Percentiles rank a stretch among this genome's conserved stretches.
Evolutionary conservation across 179 eudicot species (phyloP).

Genomic region (Amaranthus tricolor): DNA sequence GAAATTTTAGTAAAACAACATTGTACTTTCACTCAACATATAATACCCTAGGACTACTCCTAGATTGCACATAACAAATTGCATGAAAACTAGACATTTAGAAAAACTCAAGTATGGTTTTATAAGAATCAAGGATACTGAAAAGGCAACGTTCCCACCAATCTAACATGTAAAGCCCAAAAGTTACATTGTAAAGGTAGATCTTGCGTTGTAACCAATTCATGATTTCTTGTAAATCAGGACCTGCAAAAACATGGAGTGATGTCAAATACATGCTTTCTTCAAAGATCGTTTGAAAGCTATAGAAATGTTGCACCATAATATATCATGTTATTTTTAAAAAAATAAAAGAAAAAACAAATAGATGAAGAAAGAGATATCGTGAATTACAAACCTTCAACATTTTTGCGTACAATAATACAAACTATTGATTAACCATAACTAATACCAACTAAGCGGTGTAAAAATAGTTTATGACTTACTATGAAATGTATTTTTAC

Average conservation of each 20-base stretch:
- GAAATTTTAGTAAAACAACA: neutral
- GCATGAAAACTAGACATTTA: neutral
- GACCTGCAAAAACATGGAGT: constrained; percentile 18
- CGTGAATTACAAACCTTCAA: too few relatives aligned
- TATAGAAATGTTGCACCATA: neutral
- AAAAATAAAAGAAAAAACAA: too few relatives aligned
- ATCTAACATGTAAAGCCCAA: constrained; percentile 94
- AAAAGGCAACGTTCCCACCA: constrained; percentile 96
- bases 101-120: neutral
- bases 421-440: too few relatives aligned
- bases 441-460: too few relatives aligned
- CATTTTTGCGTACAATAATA: too few relatives aligned
- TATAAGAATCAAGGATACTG: constrained; percentile 65
- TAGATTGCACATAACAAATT: neutral
- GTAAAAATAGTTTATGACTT: too few relatives aligned
- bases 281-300: neutral
- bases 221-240: constrained; percentile 35
- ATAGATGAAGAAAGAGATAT: too few relatives aligned
- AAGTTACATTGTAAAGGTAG: constrained; percentile 86
- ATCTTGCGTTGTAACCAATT: constrained; percentile 89
- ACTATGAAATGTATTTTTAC: too few relatives aligned
- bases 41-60: neutral
- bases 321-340: too few relatives aligned
- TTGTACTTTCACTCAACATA: neutral
- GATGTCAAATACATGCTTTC: neutral